Evolutionary conservation across 139 green algal genomes (phyloP), one percentile per base, ranked within the genome.

Genomic region (Klebsormidium nitens): DNA sequence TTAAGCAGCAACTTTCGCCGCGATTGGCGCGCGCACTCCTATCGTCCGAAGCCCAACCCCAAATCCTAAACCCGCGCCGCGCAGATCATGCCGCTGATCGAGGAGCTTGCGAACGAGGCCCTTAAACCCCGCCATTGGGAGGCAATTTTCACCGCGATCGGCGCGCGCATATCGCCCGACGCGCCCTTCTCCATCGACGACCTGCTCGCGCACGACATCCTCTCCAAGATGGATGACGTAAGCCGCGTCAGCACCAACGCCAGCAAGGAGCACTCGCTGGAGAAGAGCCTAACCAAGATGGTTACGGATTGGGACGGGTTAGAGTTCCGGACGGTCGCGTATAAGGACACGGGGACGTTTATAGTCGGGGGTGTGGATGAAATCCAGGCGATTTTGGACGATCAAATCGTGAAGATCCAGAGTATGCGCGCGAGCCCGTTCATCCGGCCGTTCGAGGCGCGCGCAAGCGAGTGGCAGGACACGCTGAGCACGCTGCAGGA

Each of bases 241-340:
- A 69, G 85, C 68, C 48, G 40, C 50, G 77, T 81, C 35, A 73
- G 60, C 0, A 68, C 55, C 57, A 84, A 83, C 68, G 79, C 83
- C 44, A 82, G 70, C 71, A 90, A 91, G 65, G 85, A 91, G 59
- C 68, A 76, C 17, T 81, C 76, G 50, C 83, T 95, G 31, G 83
- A 91, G 68, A 87, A 89, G 71, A 83, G 88, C 11, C 68, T 93
- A 32, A 80, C 85, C 31, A 90, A 90, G 78, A 93, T 93, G 89
- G 49, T 78, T 19, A 58, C 46, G 4, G 89, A 91, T 71, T 95
- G 89, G 89, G 60, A 83, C 36, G 86, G 83, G 39, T 52, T 91
- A 28, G 83, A 84, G 29, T 92, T 95, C 73, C 59, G 61, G 71
- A 59, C 59, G 36, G 64, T 74, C 1, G 35, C 70, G 2, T 79